Percentiles rank a stretch among this genome's conserved stretches.
Evolutionary conservation across 495 filamentous ascomycete genomes (phyloP).

Genomic region (Penicillium lagena): DNA sequence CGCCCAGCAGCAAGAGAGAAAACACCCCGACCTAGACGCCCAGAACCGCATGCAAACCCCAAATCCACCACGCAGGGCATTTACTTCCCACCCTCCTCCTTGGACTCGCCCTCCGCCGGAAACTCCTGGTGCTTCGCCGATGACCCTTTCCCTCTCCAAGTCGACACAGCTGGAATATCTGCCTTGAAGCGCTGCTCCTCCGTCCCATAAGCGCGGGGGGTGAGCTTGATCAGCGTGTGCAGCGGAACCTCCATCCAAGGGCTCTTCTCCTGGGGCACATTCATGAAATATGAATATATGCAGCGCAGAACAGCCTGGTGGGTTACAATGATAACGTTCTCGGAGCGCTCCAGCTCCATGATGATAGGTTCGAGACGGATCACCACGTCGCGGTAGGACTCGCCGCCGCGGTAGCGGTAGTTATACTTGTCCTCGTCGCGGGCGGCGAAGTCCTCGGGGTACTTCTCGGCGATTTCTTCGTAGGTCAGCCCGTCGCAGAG

Average conservation of each 20-base stretch:
- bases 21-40: too few species aligned
- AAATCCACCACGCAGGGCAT: background rate
- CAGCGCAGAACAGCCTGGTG: constrained; percentile 95
- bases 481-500: constrained; percentile 96
- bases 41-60: background rate
- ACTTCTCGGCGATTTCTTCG: constrained; percentile 79
- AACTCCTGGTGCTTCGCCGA: constrained; percentile 66
- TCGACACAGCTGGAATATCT: constrained; percentile 89
- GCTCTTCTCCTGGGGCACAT: constrained; percentile 80
- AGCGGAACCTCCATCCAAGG: constrained; percentile 98
- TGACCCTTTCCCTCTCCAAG: constrained; percentile 86
- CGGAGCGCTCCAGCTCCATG: constrained; percentile 94
- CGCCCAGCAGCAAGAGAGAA: too few species aligned
- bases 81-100: background rate
- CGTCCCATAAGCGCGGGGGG: constrained; percentile 88
- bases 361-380: constrained; percentile 98
- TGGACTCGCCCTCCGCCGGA: constrained; percentile 16
- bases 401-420: constrained; percentile 94
- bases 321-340: constrained; percentile 96
- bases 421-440: constrained; percentile 98
- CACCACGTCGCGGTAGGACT: constrained; percentile 95
- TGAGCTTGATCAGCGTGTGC: constrained; percentile 93
- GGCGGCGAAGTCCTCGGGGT: constrained; percentile 90
- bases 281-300: constrained; percentile 99
- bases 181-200: constrained; percentile 80